A percentile compares a stretch with the other conserved stretches of the same genome.
These are phyloP conservation scores for Poronia punctata DNA, from an alignment of 495 filamentous ascomycete genomes.

Conservation along the genomic window DNA sequence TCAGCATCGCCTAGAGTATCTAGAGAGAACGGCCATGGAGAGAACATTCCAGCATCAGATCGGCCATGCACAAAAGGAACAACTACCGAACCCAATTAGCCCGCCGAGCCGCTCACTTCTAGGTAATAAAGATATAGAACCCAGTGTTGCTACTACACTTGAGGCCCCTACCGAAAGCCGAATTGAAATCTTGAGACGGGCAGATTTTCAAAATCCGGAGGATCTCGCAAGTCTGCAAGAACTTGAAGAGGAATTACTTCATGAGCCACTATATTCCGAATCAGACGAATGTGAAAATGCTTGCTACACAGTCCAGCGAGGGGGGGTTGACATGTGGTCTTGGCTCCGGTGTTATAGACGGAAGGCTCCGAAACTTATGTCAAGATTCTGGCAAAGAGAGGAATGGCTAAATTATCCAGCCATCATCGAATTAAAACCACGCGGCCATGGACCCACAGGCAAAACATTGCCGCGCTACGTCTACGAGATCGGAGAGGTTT, in stretches of 20 bases:
- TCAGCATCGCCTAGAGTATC: conserved; percentile 9
- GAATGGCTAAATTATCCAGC: conserved; percentile 9
- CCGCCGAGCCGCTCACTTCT: neutral
- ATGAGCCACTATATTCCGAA: conserved; percentile 10
- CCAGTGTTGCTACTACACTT: neutral
- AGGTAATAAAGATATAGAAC: neutral
- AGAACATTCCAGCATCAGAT: conserved; percentile 5
- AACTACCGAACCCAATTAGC: neutral
- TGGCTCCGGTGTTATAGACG: conserved; percentile 4
- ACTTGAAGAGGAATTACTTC: neutral
- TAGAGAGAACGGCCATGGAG: conserved; percentile 7
- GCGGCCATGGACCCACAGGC: conserved; percentile 2
- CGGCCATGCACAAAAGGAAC: conserved; percentile 2
- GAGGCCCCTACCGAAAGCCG: neutral
- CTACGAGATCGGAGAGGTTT: conserved; percentile 11
- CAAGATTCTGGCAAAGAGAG: conserved; percentile 4
- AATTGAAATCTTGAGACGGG: conserved; percentile 7
- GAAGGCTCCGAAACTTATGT: conserved; percentile 5
- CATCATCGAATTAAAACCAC: conserved; percentile 8
- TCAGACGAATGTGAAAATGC: conserved; percentile 7
- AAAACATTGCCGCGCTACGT: conserved; percentile 9
- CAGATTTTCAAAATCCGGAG: conserved; percentile 9
- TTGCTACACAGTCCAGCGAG: conserved; percentile 10
- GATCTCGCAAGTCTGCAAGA: conserved; percentile 3
- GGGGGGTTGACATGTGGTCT: conserved; percentile 11